phyloP scores from a whole-genome alignment of 202 grass and related monocot genomes.

The Alloteropsis angusta region DNA sequence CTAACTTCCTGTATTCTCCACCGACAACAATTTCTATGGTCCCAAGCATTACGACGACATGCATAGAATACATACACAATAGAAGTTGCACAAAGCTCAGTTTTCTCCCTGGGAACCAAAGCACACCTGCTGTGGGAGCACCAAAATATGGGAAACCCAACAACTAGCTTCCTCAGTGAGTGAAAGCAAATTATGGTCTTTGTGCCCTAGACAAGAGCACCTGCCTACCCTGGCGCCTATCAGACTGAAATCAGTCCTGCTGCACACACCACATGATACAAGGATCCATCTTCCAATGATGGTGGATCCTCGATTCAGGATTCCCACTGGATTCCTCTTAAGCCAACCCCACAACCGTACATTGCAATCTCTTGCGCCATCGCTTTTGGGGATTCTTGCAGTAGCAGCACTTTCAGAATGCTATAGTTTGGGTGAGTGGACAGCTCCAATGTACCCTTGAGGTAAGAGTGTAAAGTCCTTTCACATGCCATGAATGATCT shows the following conservation, averaged over 20 bases:
- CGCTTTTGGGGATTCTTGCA: slow-evolving; percentile 41
- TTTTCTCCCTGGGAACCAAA: slow-evolving; percentile 19
- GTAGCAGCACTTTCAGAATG: slow-evolving; percentile 19
- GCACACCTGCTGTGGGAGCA: slow-evolving; percentile 17
- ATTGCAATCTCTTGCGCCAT: slow-evolving; percentile 30
- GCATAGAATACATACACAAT: neutral
- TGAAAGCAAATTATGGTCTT: slow-evolving; percentile 17
- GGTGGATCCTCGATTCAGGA: slow-evolving; percentile 30
- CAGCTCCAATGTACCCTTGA: neutral
- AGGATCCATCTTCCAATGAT: slow-evolving; percentile 49
- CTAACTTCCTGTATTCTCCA: neutral
- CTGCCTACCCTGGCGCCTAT: slow-evolving; percentile 23
- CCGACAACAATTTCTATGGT: neutral
- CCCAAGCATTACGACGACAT: neutral
- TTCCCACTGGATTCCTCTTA: slow-evolving; percentile 40
- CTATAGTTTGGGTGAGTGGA: slow-evolving; percentile 24
- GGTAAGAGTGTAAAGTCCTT: slow-evolving; percentile 26
- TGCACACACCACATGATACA: slow-evolving; percentile 32
- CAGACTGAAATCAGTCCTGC: slow-evolving; percentile 35
- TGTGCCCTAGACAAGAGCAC: slow-evolving; percentile 43
- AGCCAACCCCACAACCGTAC: slow-evolving; percentile 28
- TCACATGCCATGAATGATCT: slow-evolving; percentile 4
- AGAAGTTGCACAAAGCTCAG: neutral
- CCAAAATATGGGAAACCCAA: slow-evolving; percentile 25
- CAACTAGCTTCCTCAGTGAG: slow-evolving; percentile 36